Base-by-base conservation (phyloP, 2,329 filamentous ascomycete genomes). In the Aphanocladium album region DNA sequence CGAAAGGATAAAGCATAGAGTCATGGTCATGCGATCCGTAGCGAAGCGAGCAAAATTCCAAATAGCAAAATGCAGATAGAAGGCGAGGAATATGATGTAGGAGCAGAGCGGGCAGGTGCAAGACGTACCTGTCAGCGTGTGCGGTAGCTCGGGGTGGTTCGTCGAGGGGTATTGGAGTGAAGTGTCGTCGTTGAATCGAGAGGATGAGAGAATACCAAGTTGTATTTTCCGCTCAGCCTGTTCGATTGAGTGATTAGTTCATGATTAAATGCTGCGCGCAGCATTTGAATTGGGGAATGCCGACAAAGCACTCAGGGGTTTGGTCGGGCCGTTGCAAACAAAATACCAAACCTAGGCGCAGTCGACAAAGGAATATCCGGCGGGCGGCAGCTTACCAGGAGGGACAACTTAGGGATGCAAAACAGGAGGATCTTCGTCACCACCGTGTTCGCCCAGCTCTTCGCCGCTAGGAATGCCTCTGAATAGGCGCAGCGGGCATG, bases 401-500 rank as follows among this genome's bases (percentile, higher is more conserved):
- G 27, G 55, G 46, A 30, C 55, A 57, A 62, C 30, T 19, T 33
- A 56, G 56, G 55, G 43, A 62, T 54, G 51, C 45, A 17, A 62
- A 60, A 66, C 64, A 58, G 62, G 66, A 65, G 59, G 61, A 62
- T 52, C 49, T 62, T 59, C 55, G 62, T 70, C 66, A 67, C 68
- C 66, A 65, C 63, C 65, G 68, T 67, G 65, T 68, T 62, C 69
- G 66, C 71, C 72, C 72, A 74, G 73, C 72, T 74, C 71, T 67
- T 68, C 67, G 65, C 69, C 69, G 68, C 67, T 71, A 73, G 65
- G 68, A 73, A 69, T 74, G 73, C 73, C 72, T 75, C 72, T 69
- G 69, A 74, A 74, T 73, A 72, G 70, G 71, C 73, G 68, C 67
- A 68, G 69, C 67, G 66, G 66, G 69, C 70, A 74, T 70, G 69